Conservation (phyloP, 352 stramenopile genomes). For the Globisporangium viniferum region DNA sequence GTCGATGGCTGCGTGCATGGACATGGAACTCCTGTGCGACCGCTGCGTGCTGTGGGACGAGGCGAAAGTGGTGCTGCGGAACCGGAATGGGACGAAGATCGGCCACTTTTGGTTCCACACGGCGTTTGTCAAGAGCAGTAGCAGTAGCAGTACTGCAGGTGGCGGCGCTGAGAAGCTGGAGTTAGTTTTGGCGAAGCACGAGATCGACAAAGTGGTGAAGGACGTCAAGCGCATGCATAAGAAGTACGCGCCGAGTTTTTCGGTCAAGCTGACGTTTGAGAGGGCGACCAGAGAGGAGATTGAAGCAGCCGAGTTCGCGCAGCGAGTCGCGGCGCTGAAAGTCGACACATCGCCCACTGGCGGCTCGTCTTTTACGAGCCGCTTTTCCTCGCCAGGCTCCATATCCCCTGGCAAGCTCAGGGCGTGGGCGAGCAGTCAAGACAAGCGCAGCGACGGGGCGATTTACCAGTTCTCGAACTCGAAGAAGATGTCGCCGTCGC, state of each 20-base stretch:
- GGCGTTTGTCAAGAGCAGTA: slow-evolving; percentile 40
- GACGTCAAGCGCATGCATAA: slow-evolving; percentile 70
- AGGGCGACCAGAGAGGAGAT: slow-evolving; percentile 29
- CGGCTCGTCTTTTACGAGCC: slow-evolving; percentile 8
- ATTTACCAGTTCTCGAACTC: slow-evolving; percentile 9
- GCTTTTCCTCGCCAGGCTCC: slow-evolving; percentile 4
- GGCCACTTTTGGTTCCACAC: slow-evolving; percentile 82
- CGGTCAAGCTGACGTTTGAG: slow-evolving; percentile 49
- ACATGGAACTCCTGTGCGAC: slow-evolving; percentile 43
- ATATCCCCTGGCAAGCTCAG: slow-evolving; percentile 10
- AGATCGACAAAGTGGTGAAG: slow-evolving; percentile 74
- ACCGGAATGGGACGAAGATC: slow-evolving; percentile 36
- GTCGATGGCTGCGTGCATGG: slow-evolving; percentile 12
- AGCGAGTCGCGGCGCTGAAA: slow-evolving; percentile 8
- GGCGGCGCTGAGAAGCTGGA: slow-evolving; percentile 17
- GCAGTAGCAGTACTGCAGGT: slow-evolving; percentile 4
- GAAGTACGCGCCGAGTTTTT: slow-evolving; percentile 48
- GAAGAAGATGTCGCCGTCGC: slow-evolving; percentile 4
- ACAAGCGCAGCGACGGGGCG: slow-evolving; percentile 15
- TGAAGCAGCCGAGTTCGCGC: slow-evolving; percentile 6
- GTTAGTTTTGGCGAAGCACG: slow-evolving; percentile 45
- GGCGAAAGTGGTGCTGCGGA: slow-evolving; percentile 47
- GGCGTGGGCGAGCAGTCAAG: slow-evolving; percentile 21
- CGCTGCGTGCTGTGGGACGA: slow-evolving; percentile 61
- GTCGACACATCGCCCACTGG: background rate